Conservation (phyloP, 1,284 basidiomycete species). For the Neonothopanus nambi region DNA sequence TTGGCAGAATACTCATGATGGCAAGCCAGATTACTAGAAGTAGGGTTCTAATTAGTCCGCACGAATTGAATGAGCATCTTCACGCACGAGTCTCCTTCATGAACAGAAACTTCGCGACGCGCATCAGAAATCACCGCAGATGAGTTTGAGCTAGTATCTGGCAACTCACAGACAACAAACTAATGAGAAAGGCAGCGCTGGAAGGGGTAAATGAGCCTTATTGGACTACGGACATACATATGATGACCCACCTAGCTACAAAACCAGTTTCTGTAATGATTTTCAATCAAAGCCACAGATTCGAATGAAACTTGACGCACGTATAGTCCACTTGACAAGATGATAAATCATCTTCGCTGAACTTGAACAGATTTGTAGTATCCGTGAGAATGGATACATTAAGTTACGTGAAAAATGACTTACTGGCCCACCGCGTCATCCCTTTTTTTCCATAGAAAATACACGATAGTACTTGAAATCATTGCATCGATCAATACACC, state of each 20-base stretch:
- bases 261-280: slow-evolving; percentile 4
- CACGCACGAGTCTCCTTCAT: background rate
- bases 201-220: background rate
- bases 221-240: too few relatives aligned
- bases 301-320: background rate
- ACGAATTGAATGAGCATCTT: background rate
- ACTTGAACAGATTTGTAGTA: background rate
- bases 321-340: slow-evolving; percentile 9
- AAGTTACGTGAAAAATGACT: background rate
- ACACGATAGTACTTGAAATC: slow-evolving; percentile 8
- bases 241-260: slow-evolving; percentile 3
- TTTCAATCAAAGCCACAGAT: background rate
- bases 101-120: background rate
- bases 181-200: slow-evolving; percentile 8
- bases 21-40: slow-evolving; percentile 9
- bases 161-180: background rate
- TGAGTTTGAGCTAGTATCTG: background rate
- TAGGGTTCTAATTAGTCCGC: background rate
- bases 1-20: slow-evolving; percentile 7
- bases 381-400: background rate
- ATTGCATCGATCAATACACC: slow-evolving; percentile 8
- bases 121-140: background rate
- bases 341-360: slow-evolving; percentile 1
- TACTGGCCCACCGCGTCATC: background rate
- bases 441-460: slow-evolving; percentile 4